Percentiles rank a stretch among this genome's conserved stretches.
Evolutionary conservation across 352 stramenopile genomes (phyloP).

Genomic region (Phytophthora crassamura): DNA sequence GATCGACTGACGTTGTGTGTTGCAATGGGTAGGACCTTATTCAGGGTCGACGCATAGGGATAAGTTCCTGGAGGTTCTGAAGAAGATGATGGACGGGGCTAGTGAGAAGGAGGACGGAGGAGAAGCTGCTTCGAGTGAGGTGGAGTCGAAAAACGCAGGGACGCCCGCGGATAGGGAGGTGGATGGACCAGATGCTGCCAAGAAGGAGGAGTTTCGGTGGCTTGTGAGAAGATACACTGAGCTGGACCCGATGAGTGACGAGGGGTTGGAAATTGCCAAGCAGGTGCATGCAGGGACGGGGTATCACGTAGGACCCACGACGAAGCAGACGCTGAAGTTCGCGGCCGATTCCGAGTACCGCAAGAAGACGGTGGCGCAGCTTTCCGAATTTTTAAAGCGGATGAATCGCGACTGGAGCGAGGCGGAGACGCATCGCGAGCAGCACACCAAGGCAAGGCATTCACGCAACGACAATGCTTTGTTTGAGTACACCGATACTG

Average conservation of each 20-base stretch:
- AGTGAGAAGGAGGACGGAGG: not conserved
- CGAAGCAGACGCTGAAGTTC: conserved; percentile 44
- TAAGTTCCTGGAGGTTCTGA: conserved; percentile 46
- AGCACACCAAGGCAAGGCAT: conserved; percentile 41
- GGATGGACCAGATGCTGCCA: not conserved
- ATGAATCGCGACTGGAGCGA: conserved; percentile 64
- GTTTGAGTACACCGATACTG: conserved; percentile 62
- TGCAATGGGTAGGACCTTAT: not conserved
- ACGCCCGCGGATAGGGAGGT: not conserved
- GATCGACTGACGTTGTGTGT: not conserved
- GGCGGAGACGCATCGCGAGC: conserved; percentile 48
- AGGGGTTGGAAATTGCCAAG: conserved; percentile 52
- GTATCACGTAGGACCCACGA: conserved; percentile 55
- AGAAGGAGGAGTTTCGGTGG: conserved; percentile 29
- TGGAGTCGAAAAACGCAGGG: not conserved
- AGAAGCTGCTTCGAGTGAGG: not conserved
- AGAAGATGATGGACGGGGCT: conserved; percentile 17
- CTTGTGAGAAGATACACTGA: conserved; percentile 54
- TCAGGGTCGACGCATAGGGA: conserved; percentile 47
- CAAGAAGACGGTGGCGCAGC: conserved; percentile 46
- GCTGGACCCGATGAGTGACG: conserved; percentile 46
- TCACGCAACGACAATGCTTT: conserved; percentile 43
- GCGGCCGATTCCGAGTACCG: conserved; percentile 46
- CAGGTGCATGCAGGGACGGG: conserved; percentile 49
- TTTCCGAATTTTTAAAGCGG: conserved; percentile 47